Percentiles rank a stretch among this genome's conserved stretches.
Evolutionary conservation across 192 early-diverging fungal genomes (phyloP).

Genomic region (Gaertneriomyces sp.): DNA sequence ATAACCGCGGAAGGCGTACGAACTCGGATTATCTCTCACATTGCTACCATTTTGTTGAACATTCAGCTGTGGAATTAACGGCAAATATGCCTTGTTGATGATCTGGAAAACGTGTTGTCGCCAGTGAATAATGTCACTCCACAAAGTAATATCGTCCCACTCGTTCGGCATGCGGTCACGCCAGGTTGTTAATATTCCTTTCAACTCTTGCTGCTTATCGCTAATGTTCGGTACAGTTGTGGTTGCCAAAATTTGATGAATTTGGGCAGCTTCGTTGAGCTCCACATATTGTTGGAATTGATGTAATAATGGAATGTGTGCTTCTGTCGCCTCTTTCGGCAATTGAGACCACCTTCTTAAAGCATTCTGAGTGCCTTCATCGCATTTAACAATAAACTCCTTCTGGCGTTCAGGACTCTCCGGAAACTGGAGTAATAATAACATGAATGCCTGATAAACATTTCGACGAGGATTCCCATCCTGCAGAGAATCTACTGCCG

Average conservation of each 20-base stretch:
- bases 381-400: conserved; percentile 75
- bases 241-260: conserved; percentile 73
- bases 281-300: conserved; percentile 97
- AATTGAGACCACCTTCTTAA: conserved; percentile 80
- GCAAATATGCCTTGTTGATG: conserved; percentile 94
- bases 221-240: conserved; percentile 86
- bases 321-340: conserved; percentile 76
- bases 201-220: conserved; percentile 79
- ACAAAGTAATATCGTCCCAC: conserved; percentile 97
- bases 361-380: conserved; percentile 81
- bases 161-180: conserved; percentile 92
- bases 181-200: conserved; percentile 90
- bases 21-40: conserved; percentile 55
- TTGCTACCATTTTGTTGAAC: conserved; percentile 30
- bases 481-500: conserved; percentile 57
- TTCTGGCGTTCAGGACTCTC: conserved; percentile 43
- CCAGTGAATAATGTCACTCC: conserved; percentile 98
- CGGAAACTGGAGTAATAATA: conserved; percentile 54
- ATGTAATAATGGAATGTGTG: conserved; percentile 85
- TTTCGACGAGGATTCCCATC: conserved; percentile 70
- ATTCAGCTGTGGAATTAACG: conserved; percentile 58
- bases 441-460: conserved; percentile 83
- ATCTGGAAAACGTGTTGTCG: conserved; percentile 94
- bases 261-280: conserved; percentile 85
- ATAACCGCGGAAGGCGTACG: conserved; percentile 93